phyloP scores from a whole-genome alignment of 805 yeast genomes.

The Blastobotrys attinorum region DNA sequence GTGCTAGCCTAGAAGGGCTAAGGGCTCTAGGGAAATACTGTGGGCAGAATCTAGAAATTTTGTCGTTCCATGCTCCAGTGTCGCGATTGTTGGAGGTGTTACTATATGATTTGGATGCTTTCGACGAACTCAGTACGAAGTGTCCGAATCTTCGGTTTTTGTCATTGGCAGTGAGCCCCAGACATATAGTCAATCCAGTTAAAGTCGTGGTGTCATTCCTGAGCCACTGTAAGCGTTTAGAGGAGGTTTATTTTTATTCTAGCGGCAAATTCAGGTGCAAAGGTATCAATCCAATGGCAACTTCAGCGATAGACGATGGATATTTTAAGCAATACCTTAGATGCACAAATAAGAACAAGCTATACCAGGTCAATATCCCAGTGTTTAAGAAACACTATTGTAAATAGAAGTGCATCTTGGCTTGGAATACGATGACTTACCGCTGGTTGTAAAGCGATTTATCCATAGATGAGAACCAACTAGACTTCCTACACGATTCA shows the following conservation, averaged over 20 bases:
- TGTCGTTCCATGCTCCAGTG: conserved; percentile 1
- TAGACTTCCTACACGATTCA: too few relatives aligned
- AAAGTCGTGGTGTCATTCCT: conserved; percentile 2
- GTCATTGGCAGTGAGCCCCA: background rate
- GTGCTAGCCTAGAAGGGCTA: background rate
- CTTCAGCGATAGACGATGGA: background rate
- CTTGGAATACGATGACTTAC: too few relatives aligned
- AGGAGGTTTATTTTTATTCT: background rate
- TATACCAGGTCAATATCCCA: background rate
- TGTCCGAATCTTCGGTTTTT: conserved; percentile 1
- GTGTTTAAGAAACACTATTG: background rate
- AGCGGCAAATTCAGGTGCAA: background rate
- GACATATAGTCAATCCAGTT: conserved; percentile 1
- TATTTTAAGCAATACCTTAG: background rate
- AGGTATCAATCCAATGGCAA: background rate
- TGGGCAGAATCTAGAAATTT: conserved; percentile 3
- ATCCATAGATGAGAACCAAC: too few relatives aligned
- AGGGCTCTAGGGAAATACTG: background rate
- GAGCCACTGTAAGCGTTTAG: background rate
- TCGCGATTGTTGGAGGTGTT: conserved; percentile 1
- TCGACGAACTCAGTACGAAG: background rate
- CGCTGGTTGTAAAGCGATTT: too few relatives aligned
- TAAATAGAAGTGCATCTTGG: too few relatives aligned
- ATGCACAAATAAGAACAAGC: background rate
- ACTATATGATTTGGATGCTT: conserved; percentile 2